phyloP scores from a whole-genome alignment of 108 stramenopile species.

The Stephanodiscus minutulus region DNA sequence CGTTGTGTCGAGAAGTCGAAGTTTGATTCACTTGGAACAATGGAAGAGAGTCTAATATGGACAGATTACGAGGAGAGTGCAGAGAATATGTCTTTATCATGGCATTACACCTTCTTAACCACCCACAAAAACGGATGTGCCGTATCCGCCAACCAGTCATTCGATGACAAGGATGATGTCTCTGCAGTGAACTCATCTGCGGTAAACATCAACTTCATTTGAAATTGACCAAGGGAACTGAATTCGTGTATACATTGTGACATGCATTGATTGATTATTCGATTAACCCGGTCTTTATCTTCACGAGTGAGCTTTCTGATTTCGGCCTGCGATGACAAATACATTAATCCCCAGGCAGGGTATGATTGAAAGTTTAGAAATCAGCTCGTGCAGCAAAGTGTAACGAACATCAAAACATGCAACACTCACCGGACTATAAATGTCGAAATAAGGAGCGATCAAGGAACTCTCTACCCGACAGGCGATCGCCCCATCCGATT shows the following conservation, averaged over 20 bases:
- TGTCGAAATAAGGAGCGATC: constrained; percentile 52
- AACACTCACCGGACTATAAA: constrained; percentile 29
- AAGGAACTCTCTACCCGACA: constrained; percentile 50
- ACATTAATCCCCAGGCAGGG: background rate
- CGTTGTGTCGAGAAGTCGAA: too few relatives aligned
- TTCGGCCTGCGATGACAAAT: constrained; percentile 23
- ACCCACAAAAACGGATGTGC: constrained; percentile 15
- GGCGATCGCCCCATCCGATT: constrained; percentile 43
- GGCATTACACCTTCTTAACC: too few relatives aligned
- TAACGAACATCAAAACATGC: background rate
- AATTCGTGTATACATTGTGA: constrained; percentile 33
- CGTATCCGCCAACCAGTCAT: constrained; percentile 38
- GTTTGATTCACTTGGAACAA: too few relatives aligned
- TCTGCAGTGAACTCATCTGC: constrained; percentile 48
- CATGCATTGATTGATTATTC: constrained; percentile 45
- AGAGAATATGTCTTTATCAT: too few relatives aligned
- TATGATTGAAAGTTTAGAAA: background rate
- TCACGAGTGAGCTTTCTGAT: constrained; percentile 47
- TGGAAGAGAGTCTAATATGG: too few relatives aligned
- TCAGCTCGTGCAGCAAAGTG: background rate
- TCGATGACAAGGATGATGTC: constrained; percentile 12
- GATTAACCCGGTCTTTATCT: constrained; percentile 40
- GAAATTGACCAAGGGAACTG: constrained; percentile 27
- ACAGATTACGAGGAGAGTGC: too few relatives aligned
- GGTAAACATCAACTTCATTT: constrained; percentile 45